These are phyloP conservation scores for Mortierella antarctica DNA, from an alignment of 192 early-diverging fungal genomes.

Conservation along the genomic window DNA sequence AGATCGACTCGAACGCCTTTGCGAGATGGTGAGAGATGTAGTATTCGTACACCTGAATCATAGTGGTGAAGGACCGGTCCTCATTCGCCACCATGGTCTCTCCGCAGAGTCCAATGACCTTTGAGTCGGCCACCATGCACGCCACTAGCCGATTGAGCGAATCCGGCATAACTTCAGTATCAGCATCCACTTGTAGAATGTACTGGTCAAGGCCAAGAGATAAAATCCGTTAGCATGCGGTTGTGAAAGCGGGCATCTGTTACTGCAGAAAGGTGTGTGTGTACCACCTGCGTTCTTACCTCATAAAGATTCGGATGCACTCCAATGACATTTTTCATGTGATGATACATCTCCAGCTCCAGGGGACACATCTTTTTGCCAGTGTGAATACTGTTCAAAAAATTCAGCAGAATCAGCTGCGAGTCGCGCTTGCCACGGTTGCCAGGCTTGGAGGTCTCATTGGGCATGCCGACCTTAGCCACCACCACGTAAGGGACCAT, in stretches of 20 bases:
- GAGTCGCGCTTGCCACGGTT: slow-evolving; percentile 92
- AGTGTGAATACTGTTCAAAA: slow-evolving; percentile 83
- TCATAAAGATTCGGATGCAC: slow-evolving; percentile 85
- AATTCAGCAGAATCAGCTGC: slow-evolving; percentile 87
- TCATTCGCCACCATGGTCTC: slow-evolving; percentile 94
- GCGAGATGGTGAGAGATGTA: slow-evolving; percentile 94
- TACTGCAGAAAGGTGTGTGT: not conserved
- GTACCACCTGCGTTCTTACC: not conserved
- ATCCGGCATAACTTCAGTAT: slow-evolving; percentile 90
- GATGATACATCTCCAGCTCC: slow-evolving; percentile 85
- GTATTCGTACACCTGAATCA: slow-evolving; percentile 98
- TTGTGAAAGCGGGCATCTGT: not conserved
- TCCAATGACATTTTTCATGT: slow-evolving; percentile 88
- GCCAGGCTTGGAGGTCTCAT: slow-evolving; percentile 77
- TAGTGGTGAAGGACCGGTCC: slow-evolving; percentile 88
- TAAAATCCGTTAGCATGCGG: not conserved
- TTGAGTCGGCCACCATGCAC: slow-evolving; percentile 86
- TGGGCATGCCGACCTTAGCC: slow-evolving; percentile 81
- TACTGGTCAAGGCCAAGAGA: slow-evolving; percentile 76
- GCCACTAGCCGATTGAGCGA: slow-evolving; percentile 91
- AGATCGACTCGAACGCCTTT: slow-evolving; percentile 95
- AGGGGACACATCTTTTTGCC: slow-evolving; percentile 81
- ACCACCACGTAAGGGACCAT: slow-evolving; percentile 84
- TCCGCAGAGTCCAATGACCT: slow-evolving; percentile 93
- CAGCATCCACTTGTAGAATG: slow-evolving; percentile 97